Evolutionary conservation across 129 eudicot species (phyloP), one percentile per base, ranked within the genome.

Genomic region (Deinandra increscens): DNA sequence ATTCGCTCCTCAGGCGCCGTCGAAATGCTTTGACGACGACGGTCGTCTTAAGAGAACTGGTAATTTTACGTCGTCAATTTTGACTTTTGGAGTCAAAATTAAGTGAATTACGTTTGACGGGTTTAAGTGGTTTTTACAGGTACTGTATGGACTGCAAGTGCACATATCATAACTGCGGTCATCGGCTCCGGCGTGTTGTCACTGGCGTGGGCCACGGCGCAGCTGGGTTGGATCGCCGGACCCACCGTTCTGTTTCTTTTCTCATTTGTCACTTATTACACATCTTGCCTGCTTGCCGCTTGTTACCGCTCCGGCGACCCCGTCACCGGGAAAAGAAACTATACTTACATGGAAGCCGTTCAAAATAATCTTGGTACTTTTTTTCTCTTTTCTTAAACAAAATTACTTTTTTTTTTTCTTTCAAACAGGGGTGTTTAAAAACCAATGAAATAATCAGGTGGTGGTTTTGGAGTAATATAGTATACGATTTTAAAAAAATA

Each of bases 151-250:
- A 93, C 97, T 13, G 96, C 97, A 64, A 93, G 98, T 81, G 91
- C 98, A 66, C 98, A 92, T 71, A 92, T 92, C 29, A 86, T 92
- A 61, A 92, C 98, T 50, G 98, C 98, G 4, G 98, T 93, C 12
- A 93, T 93, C 44, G 98, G 98, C 7, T 92, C 98, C 18, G 98
- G 99, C 5, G 99, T 93, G 63, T 39, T 93, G 77, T 93, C 99
- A 1, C 63, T 93, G 80, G 99, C 99, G 22, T 93, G 99, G 99
- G 99, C 99, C 45, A 80, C 81, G 0, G 99, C 97, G 10, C 99
- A 93, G 53, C 87, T 93, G 3, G 99, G 99, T 0, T 93, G 99
- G 99, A 51, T 93, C 10, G 99, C 99, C 15, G 99, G 99, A 12
- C 99, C 99, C 12, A 78, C 91, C 20, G 88, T 93, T 23, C 71